Base-by-base conservation (phyloP, 441 rosid genomes). In the Adansonia madagascariensis region DNA sequence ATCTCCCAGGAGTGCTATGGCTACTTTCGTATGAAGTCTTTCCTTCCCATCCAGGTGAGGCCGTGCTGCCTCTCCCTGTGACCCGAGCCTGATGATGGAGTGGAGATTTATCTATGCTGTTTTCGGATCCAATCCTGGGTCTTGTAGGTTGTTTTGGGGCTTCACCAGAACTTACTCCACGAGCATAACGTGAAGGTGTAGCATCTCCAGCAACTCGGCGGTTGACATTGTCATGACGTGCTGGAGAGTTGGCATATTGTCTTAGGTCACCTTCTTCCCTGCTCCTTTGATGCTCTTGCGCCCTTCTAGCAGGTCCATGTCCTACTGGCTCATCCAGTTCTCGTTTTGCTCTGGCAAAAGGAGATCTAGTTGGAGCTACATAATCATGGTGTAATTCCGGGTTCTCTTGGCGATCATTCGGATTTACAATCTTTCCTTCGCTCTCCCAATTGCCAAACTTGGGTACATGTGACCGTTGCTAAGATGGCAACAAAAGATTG, bases 401-500 rank as follows among this genome's bases (percentile, higher is more conserved):
- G 85, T 84, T 80, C 63, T 88, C 90, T 68, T 89, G 82, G 0
- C 94, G 97, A 69, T 93, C 97, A 59, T 92, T 95, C 1, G 97
- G 97, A 80, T 92, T 95, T 11, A 60, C 46, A 31, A 84, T 78
- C 82, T 79, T 88, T 39, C 86, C 82, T 0, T 83, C 91, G 61
- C 86, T 79, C 15, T 91, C 97, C 98, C 97, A 95, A 77, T 95
- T 90, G 71, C 99, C 99, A 86, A 95, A 95, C 68, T 87, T 85
- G 0, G 99, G 97, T 60, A 93, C 97, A 39, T 82, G 89, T 1
- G 96, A 85, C 65, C 87, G 93, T 80, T 93, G 91, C 90, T 91
- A 88, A 72, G 27, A 35, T 76, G 46, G 35, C 55, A n/a, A 61
- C 39, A 22, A 24, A 47, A 24, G 49, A 14, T 27, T 49, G 60